Percentiles rank a stretch among this genome's conserved stretches.
Evolutionary conservation across 441 rosid species (phyloP).

Genomic region (Gossypium schwendimanii): DNA sequence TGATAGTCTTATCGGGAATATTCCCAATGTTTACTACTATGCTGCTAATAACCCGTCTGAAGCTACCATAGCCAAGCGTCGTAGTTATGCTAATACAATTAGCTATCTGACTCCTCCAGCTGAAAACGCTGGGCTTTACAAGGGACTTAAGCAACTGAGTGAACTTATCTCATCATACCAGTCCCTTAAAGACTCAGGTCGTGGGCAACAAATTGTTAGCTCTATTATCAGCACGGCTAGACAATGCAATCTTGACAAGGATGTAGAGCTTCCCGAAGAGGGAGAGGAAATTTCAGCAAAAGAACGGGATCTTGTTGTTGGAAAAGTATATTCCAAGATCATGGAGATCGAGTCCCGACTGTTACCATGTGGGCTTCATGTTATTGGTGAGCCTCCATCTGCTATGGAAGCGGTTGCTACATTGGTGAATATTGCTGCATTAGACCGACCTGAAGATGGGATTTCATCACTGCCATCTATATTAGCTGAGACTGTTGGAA

Average conservation of each 20-base stretch:
- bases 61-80: conserved; percentile 94
- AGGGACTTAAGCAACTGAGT: conserved; percentile 92
- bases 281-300: conserved; percentile 58
- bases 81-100: conserved; percentile 95
- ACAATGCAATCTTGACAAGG: conserved; percentile 97
- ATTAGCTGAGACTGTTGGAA: conserved; percentile 75
- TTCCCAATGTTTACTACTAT: conserved; percentile 90
- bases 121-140: conserved; percentile 98
- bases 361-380: conserved; percentile 92
- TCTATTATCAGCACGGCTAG: conserved; percentile 90
- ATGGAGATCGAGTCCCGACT: conserved; percentile 98
- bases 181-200: conserved; percentile 88
- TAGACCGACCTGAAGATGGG: conserved; percentile 80
- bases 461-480: conserved; percentile 76
- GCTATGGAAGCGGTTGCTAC: conserved; percentile 99
- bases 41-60: conserved; percentile 98
- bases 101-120: conserved; percentile 98
- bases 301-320: conserved; percentile 84
- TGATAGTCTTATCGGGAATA: conserved; percentile 93
- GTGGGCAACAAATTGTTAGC: conserved; percentile 88
- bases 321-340: conserved; percentile 92
- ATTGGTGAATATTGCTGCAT: conserved; percentile 89
- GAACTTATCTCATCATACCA: conserved; percentile 96
- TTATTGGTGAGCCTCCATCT: conserved; percentile 97
- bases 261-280: conserved; percentile 88